Evolutionary conservation across 495 filamentous ascomycete species (phyloP).

Genomic region (Parachaetomium inaequale): DNA sequence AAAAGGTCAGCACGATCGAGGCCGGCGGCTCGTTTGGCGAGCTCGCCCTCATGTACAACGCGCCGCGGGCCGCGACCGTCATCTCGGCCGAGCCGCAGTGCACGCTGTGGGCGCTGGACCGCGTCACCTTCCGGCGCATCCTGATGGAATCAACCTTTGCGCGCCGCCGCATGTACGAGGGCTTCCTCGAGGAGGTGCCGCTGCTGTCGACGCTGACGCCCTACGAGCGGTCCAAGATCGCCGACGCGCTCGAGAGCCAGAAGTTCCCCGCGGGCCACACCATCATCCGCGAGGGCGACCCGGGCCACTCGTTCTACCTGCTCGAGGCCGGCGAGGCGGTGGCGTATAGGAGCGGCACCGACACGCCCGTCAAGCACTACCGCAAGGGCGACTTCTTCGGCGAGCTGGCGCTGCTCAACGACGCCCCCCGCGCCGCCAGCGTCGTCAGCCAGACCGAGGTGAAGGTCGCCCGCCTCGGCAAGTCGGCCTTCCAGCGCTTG

Average conservation of each 20-base stretch:
- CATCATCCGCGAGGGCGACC: slow-evolving; percentile 90
- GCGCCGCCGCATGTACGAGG: slow-evolving; percentile 92
- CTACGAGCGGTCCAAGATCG: slow-evolving; percentile 95
- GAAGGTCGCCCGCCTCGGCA: slow-evolving; percentile 91
- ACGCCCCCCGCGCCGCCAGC: slow-evolving; percentile 89
- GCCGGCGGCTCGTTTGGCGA: slow-evolving; percentile 97
- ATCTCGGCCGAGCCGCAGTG: slow-evolving; percentile 73
- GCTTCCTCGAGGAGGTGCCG: slow-evolving; percentile 93
- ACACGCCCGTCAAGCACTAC: slow-evolving; percentile 70
- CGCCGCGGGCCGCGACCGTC: slow-evolving; percentile 93
- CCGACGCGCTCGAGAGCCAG: slow-evolving; percentile 86
- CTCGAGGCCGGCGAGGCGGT: slow-evolving; percentile 87
- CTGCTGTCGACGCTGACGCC: slow-evolving; percentile 78
- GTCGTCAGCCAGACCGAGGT: slow-evolving; percentile 77
- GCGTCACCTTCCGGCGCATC: slow-evolving; percentile 94
- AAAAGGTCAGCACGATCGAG: slow-evolving; percentile 75
- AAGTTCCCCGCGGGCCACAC: slow-evolving; percentile 75
- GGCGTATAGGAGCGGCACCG: slow-evolving; percentile 65
- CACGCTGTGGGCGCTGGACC: slow-evolving; percentile 90
- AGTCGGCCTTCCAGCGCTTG: slow-evolving; percentile 90
- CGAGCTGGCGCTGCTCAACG: slow-evolving; percentile 87
- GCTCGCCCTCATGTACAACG: slow-evolving; percentile 97
- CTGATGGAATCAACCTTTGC: slow-evolving; percentile 98
- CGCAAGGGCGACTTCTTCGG: slow-evolving; percentile 95
- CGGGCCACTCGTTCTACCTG: slow-evolving; percentile 87